Evolutionary conservation across 2,329 filamentous ascomycete genomes (phyloP).

Genomic region (Fusarium goolgardi): DNA sequence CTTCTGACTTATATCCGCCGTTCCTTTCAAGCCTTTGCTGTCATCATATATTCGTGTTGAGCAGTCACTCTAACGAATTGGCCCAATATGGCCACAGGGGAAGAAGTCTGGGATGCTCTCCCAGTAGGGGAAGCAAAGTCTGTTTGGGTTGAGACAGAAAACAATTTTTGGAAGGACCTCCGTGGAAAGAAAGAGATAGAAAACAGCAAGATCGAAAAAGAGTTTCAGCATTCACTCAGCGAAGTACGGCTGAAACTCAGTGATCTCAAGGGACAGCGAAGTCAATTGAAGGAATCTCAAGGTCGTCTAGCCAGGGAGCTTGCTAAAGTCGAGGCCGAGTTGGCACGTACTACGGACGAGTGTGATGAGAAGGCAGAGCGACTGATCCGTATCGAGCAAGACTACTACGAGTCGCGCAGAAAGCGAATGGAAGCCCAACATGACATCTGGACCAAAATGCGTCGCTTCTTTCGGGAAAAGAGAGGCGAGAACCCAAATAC

Average conservation of each 20-base stretch:
- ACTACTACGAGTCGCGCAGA: conserved; percentile 48
- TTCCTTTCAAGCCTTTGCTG: background rate
- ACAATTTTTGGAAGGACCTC: conserved; percentile 52
- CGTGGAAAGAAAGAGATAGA: conserved; percentile 42
- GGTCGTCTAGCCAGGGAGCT: conserved; percentile 49
- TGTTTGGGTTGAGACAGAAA: conserved; percentile 53
- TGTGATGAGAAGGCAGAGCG: conserved; percentile 52
- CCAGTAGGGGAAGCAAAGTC: conserved; percentile 49
- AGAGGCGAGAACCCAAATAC: conserved; percentile 41
- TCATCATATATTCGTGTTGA: background rate
- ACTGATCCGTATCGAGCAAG: conserved; percentile 50
- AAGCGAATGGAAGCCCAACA: conserved; percentile 46
- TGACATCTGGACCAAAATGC: conserved; percentile 49
- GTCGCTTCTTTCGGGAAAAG: conserved; percentile 51
- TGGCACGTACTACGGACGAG: conserved; percentile 49
- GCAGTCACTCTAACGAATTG: background rate
- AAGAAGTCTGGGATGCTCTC: conserved; percentile 49
- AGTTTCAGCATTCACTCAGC: conserved; percentile 43
- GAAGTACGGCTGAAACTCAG: conserved; percentile 48
- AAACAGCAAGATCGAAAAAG: conserved; percentile 43
- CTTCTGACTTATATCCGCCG: background rate
- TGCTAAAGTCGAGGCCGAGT: conserved; percentile 53
- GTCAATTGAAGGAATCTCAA: conserved; percentile 47
- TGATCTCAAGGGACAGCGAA: conserved; percentile 46
- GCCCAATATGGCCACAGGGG: conserved; percentile 39